phyloP scores from a whole-genome alignment of 2,329 filamentous ascomycete genomes.

The Penicillium verrucosum region DNA sequence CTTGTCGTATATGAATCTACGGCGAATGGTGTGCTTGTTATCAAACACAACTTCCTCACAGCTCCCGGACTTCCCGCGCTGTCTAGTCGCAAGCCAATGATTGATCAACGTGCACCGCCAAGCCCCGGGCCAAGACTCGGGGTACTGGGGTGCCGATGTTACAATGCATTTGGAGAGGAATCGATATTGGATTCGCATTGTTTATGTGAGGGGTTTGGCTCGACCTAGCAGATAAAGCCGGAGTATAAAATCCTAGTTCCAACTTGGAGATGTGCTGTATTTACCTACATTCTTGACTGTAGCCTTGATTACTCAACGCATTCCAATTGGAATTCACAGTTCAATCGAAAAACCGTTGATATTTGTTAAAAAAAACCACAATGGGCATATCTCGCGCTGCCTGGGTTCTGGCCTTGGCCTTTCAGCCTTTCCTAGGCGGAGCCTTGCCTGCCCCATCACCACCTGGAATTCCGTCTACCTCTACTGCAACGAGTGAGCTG shows the following conservation, averaged over 20 bases:
- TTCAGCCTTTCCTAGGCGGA: constrained; percentile 14
- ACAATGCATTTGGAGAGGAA: constrained; percentile 1
- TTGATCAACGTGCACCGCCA: constrained; percentile 14
- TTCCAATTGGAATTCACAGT: neutral
- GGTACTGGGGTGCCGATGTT: constrained; percentile 3
- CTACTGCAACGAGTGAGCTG: constrained; percentile 58
- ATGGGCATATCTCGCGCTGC: neutral
- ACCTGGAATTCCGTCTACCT: constrained; percentile 61
- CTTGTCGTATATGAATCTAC: neutral
- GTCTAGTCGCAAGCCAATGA: neutral
- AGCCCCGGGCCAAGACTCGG: constrained; percentile 13
- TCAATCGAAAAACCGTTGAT: neutral
- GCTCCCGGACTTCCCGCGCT: neutral
- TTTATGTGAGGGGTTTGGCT: neutral
- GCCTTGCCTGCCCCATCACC: constrained; percentile 38
- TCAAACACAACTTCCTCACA: neutral
- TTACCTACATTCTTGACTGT: neutral
- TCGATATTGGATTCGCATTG: neutral
- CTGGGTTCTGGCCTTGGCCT: constrained; percentile 16
- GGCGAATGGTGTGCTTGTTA: neutral
- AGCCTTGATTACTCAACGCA: neutral
- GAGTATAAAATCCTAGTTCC: neutral
- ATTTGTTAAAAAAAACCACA: neutral
- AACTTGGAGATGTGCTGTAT: neutral
- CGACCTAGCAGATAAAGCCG: neutral